Conservation (phyloP, 1,284 basidiomycete genomes). For the Apiotrichum domesticum region DNA sequence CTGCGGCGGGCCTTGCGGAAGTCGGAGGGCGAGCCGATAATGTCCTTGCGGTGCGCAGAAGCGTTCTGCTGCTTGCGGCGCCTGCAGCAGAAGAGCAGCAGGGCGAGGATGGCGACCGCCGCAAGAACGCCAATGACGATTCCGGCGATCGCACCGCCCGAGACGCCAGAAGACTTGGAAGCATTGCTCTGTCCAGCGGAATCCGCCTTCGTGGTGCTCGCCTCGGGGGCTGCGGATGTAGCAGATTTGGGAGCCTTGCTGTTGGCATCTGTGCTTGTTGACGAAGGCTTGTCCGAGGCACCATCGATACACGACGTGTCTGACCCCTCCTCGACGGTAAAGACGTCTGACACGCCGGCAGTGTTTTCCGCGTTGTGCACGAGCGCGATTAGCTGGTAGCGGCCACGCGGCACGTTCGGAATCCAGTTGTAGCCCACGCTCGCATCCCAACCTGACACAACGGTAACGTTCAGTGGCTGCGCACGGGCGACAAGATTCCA, state of each 20-base stretch:
- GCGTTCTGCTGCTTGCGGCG: not conserved
- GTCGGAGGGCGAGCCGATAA: slow-evolving; percentile 6
- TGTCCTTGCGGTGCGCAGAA: not conserved
- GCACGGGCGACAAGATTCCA: slow-evolving; percentile 4
- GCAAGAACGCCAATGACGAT: slow-evolving; percentile 35
- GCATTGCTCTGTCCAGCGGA: not conserved
- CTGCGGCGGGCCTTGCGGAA: slow-evolving; percentile 9
- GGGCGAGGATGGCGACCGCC: slow-evolving; percentile 20
- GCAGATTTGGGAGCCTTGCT: not conserved
- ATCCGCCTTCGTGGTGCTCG: not conserved
- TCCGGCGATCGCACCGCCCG: slow-evolving; percentile 38
- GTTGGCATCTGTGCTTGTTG: too few relatives aligned
- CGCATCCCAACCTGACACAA: slow-evolving; percentile 19
- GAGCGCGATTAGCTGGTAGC: slow-evolving; percentile 29
- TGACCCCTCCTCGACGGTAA: slow-evolving; percentile 25
- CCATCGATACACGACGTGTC: slow-evolving; percentile 26
- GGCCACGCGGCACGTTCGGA: slow-evolving; percentile 27
- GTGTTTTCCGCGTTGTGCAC: slow-evolving; percentile 16
- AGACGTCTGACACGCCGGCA: slow-evolving; percentile 1
- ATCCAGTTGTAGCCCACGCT: slow-evolving; percentile 19
- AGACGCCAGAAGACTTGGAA: slow-evolving; percentile 11
- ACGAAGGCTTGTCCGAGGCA: not conserved
- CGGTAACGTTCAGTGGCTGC: slow-evolving; percentile 20
- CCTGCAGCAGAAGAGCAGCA: slow-evolving; percentile 22
- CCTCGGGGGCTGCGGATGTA: not conserved